Conservation (phyloP, 306 rosid genomes). For the Acacia crassicarpa region DNA sequence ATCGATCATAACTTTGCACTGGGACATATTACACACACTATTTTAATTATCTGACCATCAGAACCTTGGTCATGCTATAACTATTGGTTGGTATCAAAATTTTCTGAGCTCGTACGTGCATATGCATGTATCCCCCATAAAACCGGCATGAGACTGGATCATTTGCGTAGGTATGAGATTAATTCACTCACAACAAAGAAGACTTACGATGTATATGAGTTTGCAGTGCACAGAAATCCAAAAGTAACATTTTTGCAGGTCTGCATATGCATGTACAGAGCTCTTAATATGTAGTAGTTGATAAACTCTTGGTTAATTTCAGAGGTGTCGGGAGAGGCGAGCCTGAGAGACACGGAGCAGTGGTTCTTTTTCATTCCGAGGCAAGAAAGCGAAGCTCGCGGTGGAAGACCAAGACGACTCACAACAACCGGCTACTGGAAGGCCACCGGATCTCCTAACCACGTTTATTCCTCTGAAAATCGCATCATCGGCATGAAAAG, state of each 20-base stretch:
- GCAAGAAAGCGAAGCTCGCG: slow-evolving; percentile 85
- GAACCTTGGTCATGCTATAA: background rate
- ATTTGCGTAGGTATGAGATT: background rate
- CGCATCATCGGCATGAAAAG: slow-evolving; percentile 66
- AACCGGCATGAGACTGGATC: background rate
- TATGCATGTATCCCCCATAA: background rate
- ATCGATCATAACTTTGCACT: background rate
- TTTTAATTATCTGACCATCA: background rate
- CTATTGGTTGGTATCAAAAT: background rate
- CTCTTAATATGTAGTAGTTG: background rate
- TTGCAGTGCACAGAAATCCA: background rate
- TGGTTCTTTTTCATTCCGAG: slow-evolving; percentile 86
- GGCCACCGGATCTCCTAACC: slow-evolving; percentile 82
- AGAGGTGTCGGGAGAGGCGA: slow-evolving; percentile 70
- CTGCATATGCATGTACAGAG: background rate
- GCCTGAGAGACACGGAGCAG: slow-evolving; percentile 65
- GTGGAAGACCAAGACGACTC: slow-evolving; percentile 81
- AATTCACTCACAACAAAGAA: background rate
- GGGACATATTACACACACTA: background rate
- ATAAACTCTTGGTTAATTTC: background rate
- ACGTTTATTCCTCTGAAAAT: slow-evolving; percentile 60
- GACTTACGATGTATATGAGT: background rate
- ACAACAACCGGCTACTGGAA: slow-evolving; percentile 84
- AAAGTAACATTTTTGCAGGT: background rate
- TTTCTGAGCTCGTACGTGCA: background rate